phyloP scores from a whole-genome alignment of 2,329 filamentous ascomycete species.

The Fusarium udum region DNA sequence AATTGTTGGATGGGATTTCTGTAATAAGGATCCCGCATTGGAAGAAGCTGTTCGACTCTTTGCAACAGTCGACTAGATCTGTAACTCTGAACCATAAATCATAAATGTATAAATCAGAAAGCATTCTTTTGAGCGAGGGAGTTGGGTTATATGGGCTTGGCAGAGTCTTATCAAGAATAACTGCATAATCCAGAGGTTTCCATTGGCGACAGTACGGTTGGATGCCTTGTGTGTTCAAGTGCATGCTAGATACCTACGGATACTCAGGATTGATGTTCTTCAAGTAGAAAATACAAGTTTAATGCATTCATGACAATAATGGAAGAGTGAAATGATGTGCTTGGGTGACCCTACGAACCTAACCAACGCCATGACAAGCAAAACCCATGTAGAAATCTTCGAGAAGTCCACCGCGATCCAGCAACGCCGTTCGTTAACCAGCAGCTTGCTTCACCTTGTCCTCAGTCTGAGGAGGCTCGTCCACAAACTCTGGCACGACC shows the following conservation, averaged over 20 bases:
- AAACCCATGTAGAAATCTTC: neutral
- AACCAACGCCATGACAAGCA: slow-evolving; percentile 37
- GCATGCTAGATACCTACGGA: too few species aligned
- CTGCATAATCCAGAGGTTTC: slow-evolving; percentile 5
- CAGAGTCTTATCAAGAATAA: slow-evolving; percentile 6
- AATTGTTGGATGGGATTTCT: slow-evolving; percentile 99
- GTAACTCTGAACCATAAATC: neutral
- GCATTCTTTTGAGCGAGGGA: slow-evolving; percentile 37
- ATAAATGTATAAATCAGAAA: neutral
- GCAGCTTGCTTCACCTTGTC: slow-evolving; percentile 86
- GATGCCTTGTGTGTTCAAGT: neutral
- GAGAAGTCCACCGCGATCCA: neutral
- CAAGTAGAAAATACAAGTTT: neutral
- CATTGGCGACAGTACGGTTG: neutral
- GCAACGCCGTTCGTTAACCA: slow-evolving; percentile 49
- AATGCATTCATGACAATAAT: neutral
- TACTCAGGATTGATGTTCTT: neutral
- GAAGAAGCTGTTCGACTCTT: slow-evolving; percentile 83
- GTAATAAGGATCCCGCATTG: slow-evolving; percentile 82
- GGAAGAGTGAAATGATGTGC: slow-evolving; percentile 22
- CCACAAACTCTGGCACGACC: slow-evolving; percentile 86
- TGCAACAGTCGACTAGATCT: slow-evolving; percentile 60
- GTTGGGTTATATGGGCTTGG: slow-evolving; percentile 25
- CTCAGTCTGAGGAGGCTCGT: slow-evolving; percentile 80
- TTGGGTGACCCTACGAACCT: slow-evolving; percentile 29